Base-by-base conservation (phyloP, 1,139 yeast genomes). In the Saccharomyces hybrid region DNA sequence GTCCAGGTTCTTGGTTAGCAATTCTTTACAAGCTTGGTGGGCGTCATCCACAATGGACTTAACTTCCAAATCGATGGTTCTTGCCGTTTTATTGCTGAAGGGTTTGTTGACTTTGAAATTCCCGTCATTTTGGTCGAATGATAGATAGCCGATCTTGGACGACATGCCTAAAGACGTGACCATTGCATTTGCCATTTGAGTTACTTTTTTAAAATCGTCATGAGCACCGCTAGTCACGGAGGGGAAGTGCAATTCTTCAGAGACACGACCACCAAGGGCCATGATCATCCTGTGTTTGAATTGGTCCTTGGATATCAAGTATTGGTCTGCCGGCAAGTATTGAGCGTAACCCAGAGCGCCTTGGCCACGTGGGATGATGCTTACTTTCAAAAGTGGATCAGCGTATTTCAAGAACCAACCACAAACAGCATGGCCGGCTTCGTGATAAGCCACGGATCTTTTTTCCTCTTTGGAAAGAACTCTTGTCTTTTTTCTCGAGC, bases 311-410 rank as follows among this genome's bases (percentile, higher is more conserved):
- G 88, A 82, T 64, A 88, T 78, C 64, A 93, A 78, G 65, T 90
- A 89, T 67, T 87, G 88, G 69, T 93, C 99, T 6, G 96, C 90
- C 12, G 99, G 99, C 59, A 95, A 78, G 69, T 93, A 93, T 71
- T 93, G 97, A 1, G 99, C 99, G 71, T 93, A 93, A n/a, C 99
- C 99, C 55, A 93, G 77, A 1, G 98, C 96, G 54, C 96, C 97
- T 73, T 86, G 90, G 8, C 98, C 98, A 68, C 98, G 83, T 53
- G 99, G 99, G 59, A 93, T 89, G 65, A 93, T 93, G 5, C 97
- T 88, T 16, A 93, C 99, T 73, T 93, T 93, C 61, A 93, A 80
- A 59, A 93, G 76, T 8, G 99, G 99, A 68, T 90, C 96, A 1
- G 98, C 97, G 72, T 79, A 80, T 73, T 84, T 81, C 66, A 93